phyloP scores from a whole-genome alignment of 768 basidiomycete species.

The Tylopilus sp. region DNA sequence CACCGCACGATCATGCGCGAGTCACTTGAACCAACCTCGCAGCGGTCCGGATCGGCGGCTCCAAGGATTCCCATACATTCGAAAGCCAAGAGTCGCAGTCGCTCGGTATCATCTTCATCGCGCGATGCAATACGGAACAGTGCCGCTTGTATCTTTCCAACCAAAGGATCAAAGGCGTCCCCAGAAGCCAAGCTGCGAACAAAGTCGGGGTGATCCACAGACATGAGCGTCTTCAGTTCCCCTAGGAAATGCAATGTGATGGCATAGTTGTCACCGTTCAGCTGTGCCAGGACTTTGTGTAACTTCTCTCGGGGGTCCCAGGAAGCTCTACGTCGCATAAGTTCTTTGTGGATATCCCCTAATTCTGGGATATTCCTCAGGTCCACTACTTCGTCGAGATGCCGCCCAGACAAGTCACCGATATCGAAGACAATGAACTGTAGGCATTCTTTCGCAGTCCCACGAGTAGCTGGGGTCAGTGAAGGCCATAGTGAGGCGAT shows the following conservation, averaged over 20 bases:
- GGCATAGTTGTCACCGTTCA: conserved; percentile 73
- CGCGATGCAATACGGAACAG: conserved; percentile 70
- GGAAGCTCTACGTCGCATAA: conserved; percentile 43
- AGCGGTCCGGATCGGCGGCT: conserved; percentile 92
- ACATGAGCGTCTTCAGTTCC: conserved; percentile 72
- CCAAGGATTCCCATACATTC: conserved; percentile 92
- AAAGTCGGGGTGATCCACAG: conserved; percentile 44
- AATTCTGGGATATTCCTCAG: conserved; percentile 71
- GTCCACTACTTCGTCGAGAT: conserved; percentile 79
- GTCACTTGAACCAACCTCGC: conserved; percentile 59
- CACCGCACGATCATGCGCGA: conserved; percentile 67
- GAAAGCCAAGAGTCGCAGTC: conserved; percentile 67
- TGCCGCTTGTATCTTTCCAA: conserved; percentile 63
- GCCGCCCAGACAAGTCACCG: conserved; percentile 46
- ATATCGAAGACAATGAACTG: conserved; percentile 67
- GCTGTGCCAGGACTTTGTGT: conserved; percentile 66
- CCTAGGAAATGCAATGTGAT: conserved; percentile 69
- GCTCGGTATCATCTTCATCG: conserved; percentile 73
- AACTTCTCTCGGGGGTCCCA: conserved; percentile 57
- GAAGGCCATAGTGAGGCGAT: conserved; percentile 74
- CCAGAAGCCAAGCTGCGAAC: conserved; percentile 69
- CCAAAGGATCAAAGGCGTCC: conserved; percentile 77
- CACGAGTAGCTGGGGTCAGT: conserved; percentile 51
- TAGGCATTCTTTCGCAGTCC: conserved; percentile 56
- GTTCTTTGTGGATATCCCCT: conserved; percentile 35